Evolutionary conservation across 2,329 filamentous ascomycete genomes (phyloP), one percentile per base, ranked within the genome.

Genomic region (Colletotrichum ledebouriae): DNA sequence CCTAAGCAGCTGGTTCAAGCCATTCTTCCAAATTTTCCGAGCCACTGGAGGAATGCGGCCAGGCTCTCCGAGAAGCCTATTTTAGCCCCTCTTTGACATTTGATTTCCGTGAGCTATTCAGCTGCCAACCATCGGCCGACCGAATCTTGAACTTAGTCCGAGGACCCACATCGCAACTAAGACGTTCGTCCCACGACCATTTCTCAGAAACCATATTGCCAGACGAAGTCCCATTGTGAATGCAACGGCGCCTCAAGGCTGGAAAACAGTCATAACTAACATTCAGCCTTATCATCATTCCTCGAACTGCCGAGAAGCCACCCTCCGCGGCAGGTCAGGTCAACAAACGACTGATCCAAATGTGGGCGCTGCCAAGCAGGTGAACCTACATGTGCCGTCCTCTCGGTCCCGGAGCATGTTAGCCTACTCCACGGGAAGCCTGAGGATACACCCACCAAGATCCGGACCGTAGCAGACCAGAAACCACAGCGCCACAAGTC

Each of bases 401-500:
- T 58, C 59, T 22, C 33, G 52, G 34, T 63, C 29, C 59, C 39
- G 34, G 20, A n/a, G 11, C 59, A 52, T 46, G 37, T 55, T 63
- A 44, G 50, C 41, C 58, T 59, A n/a, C 33, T 39, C 34, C 59
- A 67, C 46, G 50, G 58, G 59, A 63, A 63, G 63, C 59, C 52
- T 15, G 9, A 33, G 17, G 44, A 57, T 15, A 37, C 25, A 17
- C 44, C 34, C 42, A 42, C 44, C 29, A 20, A 6, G n/a, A 29
- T n/a, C 17, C 13, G 50, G 50, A 17, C 58, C 33, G 33, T 25
- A 37, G 63, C 25, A 29, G 57, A 58, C 59, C 63, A 58, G 17
- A 29, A 63, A 63, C 63, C 63, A 63, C 63, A 25, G 63, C 63
- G 63, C 59, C 63, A 67, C 63, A 63, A 67, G 59, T 33, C 37